These are phyloP conservation scores for Alternaria gaisen DNA, from an alignment of 2,329 filamentous ascomycete species.

Conservation along the genomic window DNA sequence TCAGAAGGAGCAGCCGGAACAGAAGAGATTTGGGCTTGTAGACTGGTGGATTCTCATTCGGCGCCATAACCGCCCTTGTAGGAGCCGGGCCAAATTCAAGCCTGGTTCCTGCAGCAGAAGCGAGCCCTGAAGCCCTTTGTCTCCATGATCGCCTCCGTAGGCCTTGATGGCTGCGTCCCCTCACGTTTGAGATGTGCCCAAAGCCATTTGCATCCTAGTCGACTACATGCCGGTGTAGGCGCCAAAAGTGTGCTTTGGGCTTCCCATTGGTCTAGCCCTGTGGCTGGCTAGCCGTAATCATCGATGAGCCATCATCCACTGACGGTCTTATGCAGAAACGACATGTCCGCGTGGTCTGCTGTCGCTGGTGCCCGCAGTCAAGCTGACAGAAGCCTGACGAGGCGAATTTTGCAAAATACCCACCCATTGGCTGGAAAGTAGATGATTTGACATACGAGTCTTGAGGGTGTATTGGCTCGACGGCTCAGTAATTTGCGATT, in stretches of 20 bases:
- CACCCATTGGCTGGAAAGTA: slow-evolving; percentile 1
- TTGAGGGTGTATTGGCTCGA: slow-evolving; percentile 8
- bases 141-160: slow-evolving; percentile 23
- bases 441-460: not conserved
- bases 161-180: slow-evolving; percentile 13
- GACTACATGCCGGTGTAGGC: slow-evolving; percentile 7
- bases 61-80: slow-evolving; percentile 24
- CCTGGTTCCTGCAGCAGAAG: slow-evolving; percentile 29
- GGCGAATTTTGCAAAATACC: slow-evolving; percentile 1
- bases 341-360: slow-evolving; percentile 14
- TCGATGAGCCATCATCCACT: slow-evolving; percentile 12
- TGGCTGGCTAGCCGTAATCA: slow-evolving; percentile 22
- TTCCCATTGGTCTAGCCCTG: slow-evolving; percentile 16
- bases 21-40: slow-evolving; percentile 12
- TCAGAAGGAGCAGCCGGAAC: slow-evolving; percentile 16
- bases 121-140: slow-evolving; percentile 20
- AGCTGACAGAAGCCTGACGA: slow-evolving; percentile 6
- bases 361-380: slow-evolving; percentile 7
- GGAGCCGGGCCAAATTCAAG: slow-evolving; percentile 16
- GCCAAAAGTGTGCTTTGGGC: slow-evolving; percentile 4
- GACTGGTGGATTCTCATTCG: slow-evolving; percentile 20
- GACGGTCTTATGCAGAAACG: slow-evolving; percentile 3
- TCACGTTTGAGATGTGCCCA: slow-evolving; percentile 17
- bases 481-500: not conserved
- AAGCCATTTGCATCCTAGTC: slow-evolving; percentile 11